Evolutionary conservation across 371 early-diverging fungal species (phyloP).

Genomic region (Rhizomucor pusillus): DNA sequence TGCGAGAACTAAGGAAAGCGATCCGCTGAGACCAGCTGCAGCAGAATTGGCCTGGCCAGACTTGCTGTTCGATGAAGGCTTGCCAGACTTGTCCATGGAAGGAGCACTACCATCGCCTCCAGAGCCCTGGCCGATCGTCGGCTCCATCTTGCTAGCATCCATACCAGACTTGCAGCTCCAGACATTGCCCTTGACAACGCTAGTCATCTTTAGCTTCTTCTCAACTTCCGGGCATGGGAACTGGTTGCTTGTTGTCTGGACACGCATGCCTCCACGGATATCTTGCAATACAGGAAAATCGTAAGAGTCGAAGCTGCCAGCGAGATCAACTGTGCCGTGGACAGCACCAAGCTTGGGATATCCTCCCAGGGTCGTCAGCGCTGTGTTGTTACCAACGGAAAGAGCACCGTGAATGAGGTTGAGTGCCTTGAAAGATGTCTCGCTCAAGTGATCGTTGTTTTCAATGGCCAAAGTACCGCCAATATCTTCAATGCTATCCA

Average conservation of each 20-base stretch:
- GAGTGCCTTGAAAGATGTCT: conserved; percentile 49
- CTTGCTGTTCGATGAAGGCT: too few relatives aligned
- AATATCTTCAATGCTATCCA: conserved; percentile 38
- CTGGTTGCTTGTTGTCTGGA: conserved; percentile 40
- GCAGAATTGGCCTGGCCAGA: too few relatives aligned
- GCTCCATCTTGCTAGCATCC: conserved; percentile 29
- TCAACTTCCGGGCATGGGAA: conserved; percentile 35
- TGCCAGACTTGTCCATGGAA: too few relatives aligned
- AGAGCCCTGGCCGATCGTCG: conserved; percentile 35
- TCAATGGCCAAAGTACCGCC: conserved; percentile 55
- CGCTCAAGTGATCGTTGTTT: conserved; percentile 47
- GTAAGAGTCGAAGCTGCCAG: conserved; percentile 46
- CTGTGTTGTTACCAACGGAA: conserved; percentile 57
- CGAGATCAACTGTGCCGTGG: conserved; percentile 51
- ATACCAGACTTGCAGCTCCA: conserved; percentile 46
- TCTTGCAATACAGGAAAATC: conserved; percentile 44
- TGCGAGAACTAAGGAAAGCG: too few relatives aligned
- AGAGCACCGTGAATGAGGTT: conserved; percentile 51
- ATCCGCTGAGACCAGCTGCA: too few relatives aligned
- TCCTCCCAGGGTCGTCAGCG: conserved; percentile 43
- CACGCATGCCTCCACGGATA: conserved; percentile 51
- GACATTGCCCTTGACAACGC: conserved; percentile 41
- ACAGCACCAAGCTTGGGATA: conserved; percentile 46
- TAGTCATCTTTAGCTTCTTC: conserved; percentile 31
- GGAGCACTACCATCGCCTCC: neutral